Evolutionary conservation across 1,284 basidiomycete genomes (phyloP), one percentile per base, ranked within the genome.

Genomic region (Sporisorium reilianum): DNA sequence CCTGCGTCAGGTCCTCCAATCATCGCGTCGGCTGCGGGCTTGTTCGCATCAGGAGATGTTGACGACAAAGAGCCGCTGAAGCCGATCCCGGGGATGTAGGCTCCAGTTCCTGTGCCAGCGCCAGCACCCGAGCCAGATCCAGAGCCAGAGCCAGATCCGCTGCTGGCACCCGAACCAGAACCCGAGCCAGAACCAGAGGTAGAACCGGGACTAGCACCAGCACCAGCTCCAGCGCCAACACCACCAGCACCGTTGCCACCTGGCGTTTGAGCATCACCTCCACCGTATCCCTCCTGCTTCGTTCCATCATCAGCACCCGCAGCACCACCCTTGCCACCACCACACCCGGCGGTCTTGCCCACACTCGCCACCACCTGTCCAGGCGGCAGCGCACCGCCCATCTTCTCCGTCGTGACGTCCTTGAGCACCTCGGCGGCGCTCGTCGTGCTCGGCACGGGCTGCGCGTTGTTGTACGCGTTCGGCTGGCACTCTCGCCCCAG

Each of bases 401-500:
- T 20, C 53, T 51, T 49, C 38, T 67, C 64, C 26, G 9, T 7
- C 23, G n/a, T 44, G 6, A 71, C 26, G 34, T 59, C 57, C 54
- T 68, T 63, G 26, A 73, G 41, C 44, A 73, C 61, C 44, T 55
- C 23, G 0, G 30, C 53, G 1, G 64, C 23, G 20, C 42, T 55
- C 8, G 55, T 45, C 22, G 70, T 73, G 32, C 70, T 73, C 28
- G 70, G 70, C 5, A 73, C 55, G 12, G 70, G 64, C 0, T 54
- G 46, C 2, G 64, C 58, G 14, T 53, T 52, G 22, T 23, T 52
- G 28, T 69, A 74, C 30, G 55, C 58, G 53, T 74, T 74, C 16
- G 71, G 65, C 53, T 74, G 71, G 32, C 71, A 74, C 18, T 44
- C 45, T 14, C 71, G 40, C 2, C 65, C 71, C 46, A 74, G 28